Evolutionary conservation across 768 basidiomycete species (phyloP).

Genomic region (Rhizopogon salebrosus): DNA sequence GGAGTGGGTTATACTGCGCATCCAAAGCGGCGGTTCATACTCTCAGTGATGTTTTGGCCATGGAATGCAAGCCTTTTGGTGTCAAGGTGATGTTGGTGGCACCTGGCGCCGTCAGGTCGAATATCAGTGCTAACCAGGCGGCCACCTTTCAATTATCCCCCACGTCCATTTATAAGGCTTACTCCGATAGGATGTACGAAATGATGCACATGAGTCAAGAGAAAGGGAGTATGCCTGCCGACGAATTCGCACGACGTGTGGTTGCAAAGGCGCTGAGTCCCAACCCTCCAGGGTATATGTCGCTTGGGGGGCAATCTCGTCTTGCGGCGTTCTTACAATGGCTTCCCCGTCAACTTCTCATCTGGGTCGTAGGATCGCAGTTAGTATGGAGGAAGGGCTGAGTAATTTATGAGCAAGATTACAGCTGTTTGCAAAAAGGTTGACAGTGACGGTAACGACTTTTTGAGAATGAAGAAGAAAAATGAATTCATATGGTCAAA

Average conservation of each 20-base stretch:
- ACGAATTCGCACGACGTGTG: slow-evolving; percentile 47
- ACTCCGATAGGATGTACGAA: slow-evolving; percentile 45
- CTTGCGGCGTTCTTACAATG: slow-evolving; percentile 14
- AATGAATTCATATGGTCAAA: too few species aligned
- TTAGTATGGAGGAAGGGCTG: not conserved
- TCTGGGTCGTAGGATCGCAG: slow-evolving; percentile 7
- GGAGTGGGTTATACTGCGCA: slow-evolving; percentile 57
- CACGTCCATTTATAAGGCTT: slow-evolving; percentile 53
- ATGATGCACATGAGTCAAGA: slow-evolving; percentile 54
- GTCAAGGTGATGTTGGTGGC: slow-evolving; percentile 66
- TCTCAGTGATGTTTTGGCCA: slow-evolving; percentile 58
- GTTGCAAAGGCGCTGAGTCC: slow-evolving; percentile 43
- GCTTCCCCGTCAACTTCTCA: slow-evolving; percentile 20
- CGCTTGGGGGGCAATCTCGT: slow-evolving; percentile 39
- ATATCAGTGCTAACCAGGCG: slow-evolving; percentile 52
- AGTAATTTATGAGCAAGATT: not conserved
- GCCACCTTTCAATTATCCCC: slow-evolving; percentile 39
- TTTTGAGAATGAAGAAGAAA: too few species aligned
- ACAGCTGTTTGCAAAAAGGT: too few species aligned
- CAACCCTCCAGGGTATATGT: slow-evolving; percentile 47
- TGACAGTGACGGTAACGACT: too few species aligned
- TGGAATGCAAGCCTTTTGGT: slow-evolving; percentile 73
- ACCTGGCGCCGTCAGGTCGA: slow-evolving; percentile 62
- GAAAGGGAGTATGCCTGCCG: slow-evolving; percentile 40
- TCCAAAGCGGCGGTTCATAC: slow-evolving; percentile 55